Conservation (phyloP, 441 rosid species). For the Syzygium malaccense region DNA sequence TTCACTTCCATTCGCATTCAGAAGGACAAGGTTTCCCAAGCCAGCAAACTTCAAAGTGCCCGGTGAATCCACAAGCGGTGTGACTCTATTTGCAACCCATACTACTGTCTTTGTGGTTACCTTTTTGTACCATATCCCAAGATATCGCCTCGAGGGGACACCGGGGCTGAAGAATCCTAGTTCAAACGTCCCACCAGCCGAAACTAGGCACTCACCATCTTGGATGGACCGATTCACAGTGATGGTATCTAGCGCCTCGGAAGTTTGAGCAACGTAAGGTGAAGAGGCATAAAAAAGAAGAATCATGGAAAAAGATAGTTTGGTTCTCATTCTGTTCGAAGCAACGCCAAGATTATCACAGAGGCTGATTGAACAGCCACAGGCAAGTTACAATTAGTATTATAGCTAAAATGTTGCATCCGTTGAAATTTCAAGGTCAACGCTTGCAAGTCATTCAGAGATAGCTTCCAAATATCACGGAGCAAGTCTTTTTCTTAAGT, state of each 20-base stretch:
- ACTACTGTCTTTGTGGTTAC: background rate
- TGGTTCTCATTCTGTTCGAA: no score
- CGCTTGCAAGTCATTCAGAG: no score
- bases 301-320: no score
- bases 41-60: background rate
- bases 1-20: background rate
- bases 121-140: conserved; percentile 12
- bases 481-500: no score
- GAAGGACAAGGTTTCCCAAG: background rate
- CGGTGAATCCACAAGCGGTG: background rate
- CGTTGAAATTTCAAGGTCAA: no score
- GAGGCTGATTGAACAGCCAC: no score
- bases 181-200: conserved; percentile 10
- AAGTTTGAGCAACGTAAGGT: background rate
- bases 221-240: background rate
- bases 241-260: background rate
- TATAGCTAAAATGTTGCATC: no score
- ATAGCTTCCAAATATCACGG: no score
- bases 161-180: conserved; percentile 23
- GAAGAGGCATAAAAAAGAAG: no score
- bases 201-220: conserved; percentile 5
- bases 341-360: no score
- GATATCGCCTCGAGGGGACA: background rate
- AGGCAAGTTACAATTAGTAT: no score
- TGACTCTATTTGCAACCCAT: background rate